phyloP scores from a whole-genome alignment of 2,329 filamentous ascomycete species.

The Stagonosporopsis tanaceti region DNA sequence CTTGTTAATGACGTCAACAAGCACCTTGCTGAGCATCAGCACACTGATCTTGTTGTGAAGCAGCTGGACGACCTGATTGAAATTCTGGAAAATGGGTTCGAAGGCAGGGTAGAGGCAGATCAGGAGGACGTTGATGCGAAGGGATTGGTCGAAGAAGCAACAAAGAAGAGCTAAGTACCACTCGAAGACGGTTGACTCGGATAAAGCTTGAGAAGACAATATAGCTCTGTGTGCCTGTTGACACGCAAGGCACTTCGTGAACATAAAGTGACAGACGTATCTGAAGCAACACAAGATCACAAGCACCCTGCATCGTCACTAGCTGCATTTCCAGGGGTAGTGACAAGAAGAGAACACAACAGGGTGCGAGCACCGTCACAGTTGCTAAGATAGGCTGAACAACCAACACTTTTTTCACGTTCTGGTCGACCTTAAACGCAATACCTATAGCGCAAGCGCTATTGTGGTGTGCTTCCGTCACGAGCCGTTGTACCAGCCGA shows the following conservation, averaged over 20 bases:
- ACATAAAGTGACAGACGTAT: conserved; percentile 5
- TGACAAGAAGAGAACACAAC: conserved; percentile 10
- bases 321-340: background rate
- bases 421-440: too few relatives aligned
- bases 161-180: conserved; percentile 1
- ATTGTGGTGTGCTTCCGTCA: background rate
- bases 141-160: conserved; percentile 30
- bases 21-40: conserved; percentile 72
- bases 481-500: background rate
- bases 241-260: conserved; percentile 8
- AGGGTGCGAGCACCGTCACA: conserved; percentile 1
- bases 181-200: background rate
- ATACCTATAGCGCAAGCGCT: background rate
- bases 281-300: conserved; percentile 18
- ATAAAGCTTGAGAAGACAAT: background rate
- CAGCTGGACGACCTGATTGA: conserved; percentile 76
- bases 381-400: background rate
- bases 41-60: conserved; percentile 78
- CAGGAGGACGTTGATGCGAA: conserved; percentile 38
- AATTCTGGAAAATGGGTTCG: conserved; percentile 78
- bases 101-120: conserved; percentile 54
- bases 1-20: conserved; percentile 83
- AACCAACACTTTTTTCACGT: background rate
- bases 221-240: conserved; percentile 5
- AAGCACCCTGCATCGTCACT: conserved; percentile 8